These are phyloP conservation scores for Hypoxylon sp. DNA, from an alignment of 2,329 filamentous ascomycete species.

Conservation along the genomic window DNA sequence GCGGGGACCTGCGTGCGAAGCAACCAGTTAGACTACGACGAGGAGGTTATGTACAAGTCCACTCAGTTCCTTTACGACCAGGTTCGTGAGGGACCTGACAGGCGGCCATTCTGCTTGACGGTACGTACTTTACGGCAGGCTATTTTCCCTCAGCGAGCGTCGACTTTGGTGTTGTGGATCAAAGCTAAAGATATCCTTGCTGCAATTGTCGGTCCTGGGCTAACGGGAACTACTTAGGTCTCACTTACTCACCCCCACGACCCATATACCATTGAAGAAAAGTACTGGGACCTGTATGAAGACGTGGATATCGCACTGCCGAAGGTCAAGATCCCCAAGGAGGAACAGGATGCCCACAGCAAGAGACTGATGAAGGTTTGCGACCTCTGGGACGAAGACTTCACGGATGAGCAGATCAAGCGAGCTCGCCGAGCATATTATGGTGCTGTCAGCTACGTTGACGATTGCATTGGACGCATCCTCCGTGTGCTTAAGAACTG, in stretches of 20 bases:
- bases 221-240: constrained; percentile 59
- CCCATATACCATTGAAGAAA: constrained; percentile 91
- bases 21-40: constrained; percentile 96
- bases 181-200: not conserved
- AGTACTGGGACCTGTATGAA: constrained; percentile 95
- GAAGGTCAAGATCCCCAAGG: constrained; percentile 80
- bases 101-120: constrained; percentile 87
- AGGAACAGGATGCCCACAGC: constrained; percentile 88
- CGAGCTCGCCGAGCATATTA: constrained; percentile 90
- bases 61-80: constrained; percentile 92
- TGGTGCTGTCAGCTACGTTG: constrained; percentile 91
- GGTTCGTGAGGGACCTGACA: constrained; percentile 79
- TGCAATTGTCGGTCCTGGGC: not conserved
- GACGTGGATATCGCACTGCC: constrained; percentile 88
- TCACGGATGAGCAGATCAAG: constrained; percentile 88
- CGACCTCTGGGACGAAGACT: constrained; percentile 86
- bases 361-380: constrained; percentile 87
- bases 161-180: not conserved
- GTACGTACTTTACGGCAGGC: constrained; percentile 54
- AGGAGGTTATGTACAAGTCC: constrained; percentile 94
- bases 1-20: constrained; percentile 89
- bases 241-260: constrained; percentile 96
- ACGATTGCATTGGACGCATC: constrained; percentile 89
- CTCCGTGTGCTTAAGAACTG: constrained; percentile 83
- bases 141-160: not conserved